Conservation (phyloP, 2,329 filamentous ascomycete genomes). For the Scedosporium boydii region DNA sequence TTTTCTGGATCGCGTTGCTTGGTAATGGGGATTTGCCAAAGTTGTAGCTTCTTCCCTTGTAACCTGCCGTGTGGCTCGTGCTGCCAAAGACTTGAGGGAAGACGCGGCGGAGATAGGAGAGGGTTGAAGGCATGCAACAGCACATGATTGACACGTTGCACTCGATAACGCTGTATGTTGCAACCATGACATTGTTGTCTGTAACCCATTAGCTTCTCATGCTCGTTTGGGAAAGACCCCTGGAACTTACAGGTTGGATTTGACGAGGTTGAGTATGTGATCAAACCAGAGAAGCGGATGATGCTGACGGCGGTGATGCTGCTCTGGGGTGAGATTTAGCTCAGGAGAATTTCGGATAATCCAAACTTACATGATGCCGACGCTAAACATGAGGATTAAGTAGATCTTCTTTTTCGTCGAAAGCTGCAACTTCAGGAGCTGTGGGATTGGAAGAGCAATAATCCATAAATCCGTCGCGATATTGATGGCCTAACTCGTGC, state of each 20-base stretch:
- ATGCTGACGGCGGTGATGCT: constrained; percentile 9
- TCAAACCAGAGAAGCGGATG: constrained; percentile 7
- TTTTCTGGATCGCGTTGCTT: constrained; percentile 1
- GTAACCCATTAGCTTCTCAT: neutral
- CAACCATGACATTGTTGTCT: constrained; percentile 10
- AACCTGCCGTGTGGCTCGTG: neutral
- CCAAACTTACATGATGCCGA: constrained; percentile 8
- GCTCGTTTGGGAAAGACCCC: neutral
- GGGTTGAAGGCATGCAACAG: constrained; percentile 8
- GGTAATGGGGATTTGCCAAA: neutral
- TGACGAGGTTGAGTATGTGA: constrained; percentile 7
- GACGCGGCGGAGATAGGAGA: constrained; percentile 6
- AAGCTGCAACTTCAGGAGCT: constrained; percentile 7
- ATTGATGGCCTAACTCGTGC: constrained; percentile 3
- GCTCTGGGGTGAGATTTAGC: neutral
- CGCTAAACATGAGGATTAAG: constrained; percentile 8
- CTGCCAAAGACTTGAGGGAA: constrained; percentile 8
- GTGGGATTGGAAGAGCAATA: constrained; percentile 7
- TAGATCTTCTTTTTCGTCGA: constrained; percentile 6
- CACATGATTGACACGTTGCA: constrained; percentile 10
- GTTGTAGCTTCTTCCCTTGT: neutral
- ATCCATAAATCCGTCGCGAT: constrained; percentile 9
- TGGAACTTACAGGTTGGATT: constrained; percentile 6
- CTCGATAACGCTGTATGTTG: constrained; percentile 9
- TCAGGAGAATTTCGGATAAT: too few relatives aligned